Conservation (phyloP, 805 yeast genomes). For the Cyberlindnera subsufficiens region DNA sequence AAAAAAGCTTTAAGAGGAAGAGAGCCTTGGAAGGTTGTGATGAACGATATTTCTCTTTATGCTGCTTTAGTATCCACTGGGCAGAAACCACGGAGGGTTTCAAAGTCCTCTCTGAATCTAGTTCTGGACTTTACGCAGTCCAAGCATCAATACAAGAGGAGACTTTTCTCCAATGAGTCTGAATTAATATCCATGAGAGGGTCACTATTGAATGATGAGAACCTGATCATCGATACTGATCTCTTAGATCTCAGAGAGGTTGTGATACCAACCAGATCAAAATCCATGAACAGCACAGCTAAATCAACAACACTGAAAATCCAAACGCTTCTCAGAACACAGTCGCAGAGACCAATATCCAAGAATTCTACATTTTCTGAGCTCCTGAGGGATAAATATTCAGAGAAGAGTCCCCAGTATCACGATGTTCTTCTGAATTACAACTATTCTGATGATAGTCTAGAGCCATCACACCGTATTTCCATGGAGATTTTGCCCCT, state of each 20-base stretch:
- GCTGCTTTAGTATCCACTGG: constrained; percentile 36
- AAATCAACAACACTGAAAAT: constrained; percentile 2
- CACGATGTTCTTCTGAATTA: constrained; percentile 21
- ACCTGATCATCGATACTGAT: constrained; percentile 12
- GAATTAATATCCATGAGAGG: neutral
- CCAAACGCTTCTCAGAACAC: constrained; percentile 1
- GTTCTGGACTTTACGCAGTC: constrained; percentile 22
- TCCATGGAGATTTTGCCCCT: constrained; percentile 1
- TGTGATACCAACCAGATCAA: neutral
- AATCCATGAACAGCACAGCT: constrained; percentile 2
- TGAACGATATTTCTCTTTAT: constrained; percentile 32
- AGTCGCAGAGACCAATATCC: neutral
- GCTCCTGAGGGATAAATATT: neutral
- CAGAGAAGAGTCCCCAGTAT: neutral
- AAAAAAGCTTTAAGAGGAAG: constrained; percentile 2
- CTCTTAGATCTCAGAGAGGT: constrained; percentile 7
- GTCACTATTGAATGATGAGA: constrained; percentile 11
- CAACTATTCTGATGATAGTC: constrained; percentile 15
- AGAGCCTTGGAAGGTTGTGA: constrained; percentile 26
- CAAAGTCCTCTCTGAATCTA: constrained; percentile 12
- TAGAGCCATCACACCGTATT: too few relatives aligned
- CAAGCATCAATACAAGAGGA: constrained; percentile 8
- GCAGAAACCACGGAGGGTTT: constrained; percentile 7
- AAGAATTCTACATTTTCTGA: neutral
- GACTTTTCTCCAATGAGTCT: neutral